phyloP scores from a whole-genome alignment of 192 early-diverging fungal genomes.

The Mortierella alpina region DNA sequence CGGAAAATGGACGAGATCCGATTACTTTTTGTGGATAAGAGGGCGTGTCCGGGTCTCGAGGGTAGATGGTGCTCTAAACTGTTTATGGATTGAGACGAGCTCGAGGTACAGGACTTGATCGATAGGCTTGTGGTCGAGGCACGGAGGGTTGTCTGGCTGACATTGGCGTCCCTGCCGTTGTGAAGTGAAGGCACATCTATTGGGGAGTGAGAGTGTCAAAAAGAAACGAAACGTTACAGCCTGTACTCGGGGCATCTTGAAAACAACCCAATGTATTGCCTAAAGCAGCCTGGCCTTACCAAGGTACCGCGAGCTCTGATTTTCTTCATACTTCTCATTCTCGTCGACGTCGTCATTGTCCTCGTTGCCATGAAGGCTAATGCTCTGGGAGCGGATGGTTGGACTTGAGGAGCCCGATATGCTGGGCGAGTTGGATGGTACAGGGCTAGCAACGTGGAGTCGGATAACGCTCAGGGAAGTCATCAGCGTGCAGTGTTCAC shows the following conservation, averaged over 20 bases:
- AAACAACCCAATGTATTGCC: too few relatives aligned
- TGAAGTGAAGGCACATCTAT: neutral
- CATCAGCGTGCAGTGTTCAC: neutral
- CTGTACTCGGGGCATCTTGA: too few relatives aligned
- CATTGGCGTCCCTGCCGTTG: neutral
- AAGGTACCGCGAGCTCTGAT: too few relatives aligned
- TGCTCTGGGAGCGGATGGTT: neutral
- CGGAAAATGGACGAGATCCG: too few relatives aligned
- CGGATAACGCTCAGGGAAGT: constrained; percentile 20
- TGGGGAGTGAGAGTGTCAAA: neutral
- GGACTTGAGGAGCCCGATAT: constrained; percentile 1
- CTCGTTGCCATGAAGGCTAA: neutral
- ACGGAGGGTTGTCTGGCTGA: neutral
- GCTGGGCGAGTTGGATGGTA: too few relatives aligned
- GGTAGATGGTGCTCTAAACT: too few relatives aligned
- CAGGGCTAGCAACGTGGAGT: neutral
- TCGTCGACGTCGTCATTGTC: neutral
- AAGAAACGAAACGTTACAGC: too few relatives aligned
- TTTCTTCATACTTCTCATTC: neutral
- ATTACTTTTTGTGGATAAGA: too few relatives aligned
- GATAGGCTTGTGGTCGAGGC: neutral
- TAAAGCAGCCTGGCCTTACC: too few relatives aligned
- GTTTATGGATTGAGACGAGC: too few relatives aligned
- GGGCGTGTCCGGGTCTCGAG: too few relatives aligned
- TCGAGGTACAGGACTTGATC: too few relatives aligned